Evolutionary conservation across 2,329 filamentous ascomycete species (phyloP), one percentile per base, ranked within the genome.

Genomic region (Diplodia corticola): DNA sequence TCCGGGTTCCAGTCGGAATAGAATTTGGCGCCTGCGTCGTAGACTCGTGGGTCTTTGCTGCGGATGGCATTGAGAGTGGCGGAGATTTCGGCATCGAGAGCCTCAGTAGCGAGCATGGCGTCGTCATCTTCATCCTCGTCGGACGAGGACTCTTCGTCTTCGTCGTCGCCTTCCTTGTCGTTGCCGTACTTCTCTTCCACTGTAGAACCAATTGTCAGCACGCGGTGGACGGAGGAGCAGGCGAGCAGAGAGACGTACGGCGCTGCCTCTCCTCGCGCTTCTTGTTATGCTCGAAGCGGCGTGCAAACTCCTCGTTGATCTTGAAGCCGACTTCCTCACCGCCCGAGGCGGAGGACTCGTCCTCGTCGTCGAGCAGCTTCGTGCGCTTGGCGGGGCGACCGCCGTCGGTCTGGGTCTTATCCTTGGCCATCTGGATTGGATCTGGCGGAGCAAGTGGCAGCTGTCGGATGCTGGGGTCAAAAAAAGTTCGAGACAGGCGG

Each of bases 271-370:
- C 95, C 75, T 96, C 93, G 67, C 94, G 87, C 81, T 97, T 97
- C 82, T 98, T 97, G 81, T 99, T 99, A 80, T 98, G 86, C 78
- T 99, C 95, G 73, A 97, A 98, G 48, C 92, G 86, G 71, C 86
- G 88, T 50, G 95, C 95, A 77, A 89, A 99, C 63, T 96, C 92
- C 76, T 93, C 84, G 78, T 99, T 98, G 79, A 99, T 89, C 76
- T 91, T 93, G 76, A 98, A 72, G 54, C 72, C 70, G 9, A 71
- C 72, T 1, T 70, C 70, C 15, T 72, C 71, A 57, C 66, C 69
- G 57, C 75, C 75, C 7, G 71, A 65, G 37, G 33, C 53, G 13
- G 69, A 72, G 30, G 72, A 71, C 67, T 75, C 75, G 71, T 76
- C 75, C 70, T 77, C 73, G 28, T 61, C 57, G 69, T 79, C 77